Base-by-base conservation (phyloP, 495 filamentous ascomycete species). In the Neurospora sublineolata region DNA sequence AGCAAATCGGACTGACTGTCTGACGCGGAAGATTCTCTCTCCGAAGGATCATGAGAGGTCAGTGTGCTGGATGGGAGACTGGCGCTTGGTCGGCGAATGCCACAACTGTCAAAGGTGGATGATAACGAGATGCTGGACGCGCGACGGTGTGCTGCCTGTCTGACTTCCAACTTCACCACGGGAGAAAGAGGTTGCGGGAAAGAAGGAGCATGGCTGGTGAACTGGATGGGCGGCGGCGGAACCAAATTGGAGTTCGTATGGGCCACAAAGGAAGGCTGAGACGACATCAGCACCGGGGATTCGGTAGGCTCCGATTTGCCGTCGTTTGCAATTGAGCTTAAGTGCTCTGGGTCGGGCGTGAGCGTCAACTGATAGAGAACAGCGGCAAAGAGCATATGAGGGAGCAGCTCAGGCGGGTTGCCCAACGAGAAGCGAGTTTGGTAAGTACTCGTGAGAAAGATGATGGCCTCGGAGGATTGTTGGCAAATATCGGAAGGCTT, bases 391-490 rank as follows among this genome's bases (percentile, higher is more conserved):
- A 79, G 71, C 72, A 78, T 76, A 39, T 79, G 74, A 0, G 76
- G 75, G 8, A 79, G 68, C 27, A 75, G 37, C 0, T 72, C 71
- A 10, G 76, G 75, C 1, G 75, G 71, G 33, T 72, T 69, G 4
- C 33, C 23, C 16, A 78, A 60, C 3, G 73, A 78, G 41, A 73
- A 73, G 2, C 72, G 73, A 8, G 75, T 71, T 67, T 78, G 76
- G 42, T 79, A 79, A 7, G 70, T 75, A 73, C 72, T 71, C 16
- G 74, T 75, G 40, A 79, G 71, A 27, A 69, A 72, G 36, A 79
- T 78, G 68, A 79, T 73, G 68, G 76, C 73, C 33, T 76, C 76
- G 3, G 77, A 77, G 2, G 77, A 74, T 64, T 75, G 46, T 41
- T 60, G 75, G 68, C 76, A 79, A 0, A 79, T 37, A 1, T 52